Evolutionary conservation across 2,329 filamentous ascomycete species (phyloP), one percentile per base, ranked within the genome.

Genomic region (Pestalotiopsis sp.): DNA sequence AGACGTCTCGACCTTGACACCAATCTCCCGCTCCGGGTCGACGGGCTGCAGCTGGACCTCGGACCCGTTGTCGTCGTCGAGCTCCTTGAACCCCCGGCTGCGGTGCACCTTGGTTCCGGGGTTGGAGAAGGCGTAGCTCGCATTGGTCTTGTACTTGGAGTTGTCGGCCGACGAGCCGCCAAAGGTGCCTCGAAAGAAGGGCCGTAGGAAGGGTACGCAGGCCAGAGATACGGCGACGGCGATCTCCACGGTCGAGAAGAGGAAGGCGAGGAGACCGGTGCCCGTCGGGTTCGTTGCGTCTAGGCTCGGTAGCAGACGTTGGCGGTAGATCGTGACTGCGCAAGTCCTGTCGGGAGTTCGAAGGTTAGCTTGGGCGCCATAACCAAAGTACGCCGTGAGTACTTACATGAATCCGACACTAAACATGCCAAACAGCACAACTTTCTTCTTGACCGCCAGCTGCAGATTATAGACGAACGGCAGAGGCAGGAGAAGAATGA

Each of bases 201-300:
- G 68, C 4, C 66, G 56, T n/a, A 69, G 58, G 52, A 67, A 69
- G 3, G 68, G 68, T 5, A 69, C 62, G 52, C 68, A 69, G 9
- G 68, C 66, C 14, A 69, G 48, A 14, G 66, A 62, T 4, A 69
- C 55, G 20, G 68, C 68, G 9, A 69, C 66, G 24, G 65, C 66
- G 11, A 63, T 35, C 58, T 69, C 68, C 17, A 69, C 44, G 22
- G 55, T 62, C 9, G 68, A 67, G 35, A 69, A 66, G 0, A 69
- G 9, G 20, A 55, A 44, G 6, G 66, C 62, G 13, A 66, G 63
- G 17, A 69, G 58, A 17, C 61, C 66, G n/a, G 57, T 44, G 4
- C 62, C 44, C 1, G 68, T 67, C 11, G 58, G 55, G 44, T 69
- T 59, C 0, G 44, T 44, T 3, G 38, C 17, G 17, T 64, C 59